These are phyloP conservation scores for Vararia minispora DNA, from an alignment of 768 basidiomycete species.

Conservation along the genomic window DNA sequence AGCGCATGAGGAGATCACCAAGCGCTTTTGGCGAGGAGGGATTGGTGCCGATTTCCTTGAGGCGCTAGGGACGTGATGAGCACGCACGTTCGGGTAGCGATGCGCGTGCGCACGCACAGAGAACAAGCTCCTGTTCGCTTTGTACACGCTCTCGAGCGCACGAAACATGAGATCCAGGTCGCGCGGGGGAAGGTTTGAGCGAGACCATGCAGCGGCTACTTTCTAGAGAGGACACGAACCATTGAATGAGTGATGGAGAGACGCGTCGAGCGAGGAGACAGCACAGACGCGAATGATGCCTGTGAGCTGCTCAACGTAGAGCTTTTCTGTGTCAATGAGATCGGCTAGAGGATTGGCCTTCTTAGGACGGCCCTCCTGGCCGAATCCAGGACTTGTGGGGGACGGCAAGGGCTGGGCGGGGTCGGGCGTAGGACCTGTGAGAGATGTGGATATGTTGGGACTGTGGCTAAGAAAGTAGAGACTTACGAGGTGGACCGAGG, in stretches of 20 bases:
- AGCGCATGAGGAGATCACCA: constrained; percentile 93
- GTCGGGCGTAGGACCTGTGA: constrained; percentile 9
- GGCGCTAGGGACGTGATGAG: constrained; percentile 42
- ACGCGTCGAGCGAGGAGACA: constrained; percentile 9
- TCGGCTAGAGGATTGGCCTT: constrained; percentile 79
- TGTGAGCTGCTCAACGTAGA: constrained; percentile 84
- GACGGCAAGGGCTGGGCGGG: constrained; percentile 12
- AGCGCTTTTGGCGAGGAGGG: constrained; percentile 89
- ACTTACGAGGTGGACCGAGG: constrained; percentile 7
- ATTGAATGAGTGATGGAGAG: constrained; percentile 4
- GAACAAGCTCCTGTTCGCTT: constrained; percentile 76
- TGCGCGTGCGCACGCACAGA: constrained; percentile 34
- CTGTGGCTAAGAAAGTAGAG: neutral
- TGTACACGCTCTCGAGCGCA: constrained; percentile 84
- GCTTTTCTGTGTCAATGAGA: constrained; percentile 88
- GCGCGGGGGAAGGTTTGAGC: constrained; percentile 85
- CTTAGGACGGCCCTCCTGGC: constrained; percentile 38
- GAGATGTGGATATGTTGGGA: neutral
- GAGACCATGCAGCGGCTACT: constrained; percentile 97
- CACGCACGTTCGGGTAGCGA: constrained; percentile 6
- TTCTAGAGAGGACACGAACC: constrained; percentile 38
- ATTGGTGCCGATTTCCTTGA: constrained; percentile 88
- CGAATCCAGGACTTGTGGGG: constrained; percentile 19
- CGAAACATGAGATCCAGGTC: constrained; percentile 93
- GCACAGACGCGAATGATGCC: constrained; percentile 78